Evolutionary conservation across 257 asterid genomes (phyloP), one percentile per base, ranked within the genome.

Genomic region (Capsicum baccatum): DNA sequence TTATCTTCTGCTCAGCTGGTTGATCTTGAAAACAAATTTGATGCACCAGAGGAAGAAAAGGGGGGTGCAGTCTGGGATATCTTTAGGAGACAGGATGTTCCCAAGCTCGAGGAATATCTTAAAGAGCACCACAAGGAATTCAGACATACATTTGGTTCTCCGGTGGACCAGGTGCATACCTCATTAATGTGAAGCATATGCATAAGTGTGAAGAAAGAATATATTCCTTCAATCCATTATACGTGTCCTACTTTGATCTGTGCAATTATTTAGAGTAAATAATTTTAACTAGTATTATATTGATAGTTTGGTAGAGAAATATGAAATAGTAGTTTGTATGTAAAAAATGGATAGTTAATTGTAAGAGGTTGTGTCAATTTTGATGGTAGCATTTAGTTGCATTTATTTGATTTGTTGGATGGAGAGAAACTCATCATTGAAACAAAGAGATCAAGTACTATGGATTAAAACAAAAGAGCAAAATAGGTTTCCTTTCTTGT

Each of bases 11-110:
- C 52, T 78, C 64, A 58, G 68, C 59, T 64, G 73, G 35, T 83
- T 35, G 54, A 67, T 83, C 47, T 71, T 63, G 48, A 59, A 26
- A 66, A 64, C 4, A 39, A 70, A 73, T 83, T 83, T 68, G 62
- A 78, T 42, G 83, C 58, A 14, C 69, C 73, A 2, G 88, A 86
- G 35, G 84, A 17, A 82, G 80, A 54, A 13, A 88, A 89, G 54
- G 97, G 96, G 58, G 97, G 93, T 85, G 98, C 97, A 70, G 87
- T 92, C 37, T 95, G 98, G 98, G 98, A 94, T 82, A 94, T 95
- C 59, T 94, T 95, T 83, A 90, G 98, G 16, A 88, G 92, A 70
- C 83, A 92, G 83, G 99, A 94, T 89, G 93, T 94, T 47, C 92
- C 94, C 81, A 87, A 86, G 87, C 87, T 95, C 82, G 85, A 85